Base-by-base conservation (phyloP, 139 green algal genomes). In the Protoeuglena noctilucae region DNA sequence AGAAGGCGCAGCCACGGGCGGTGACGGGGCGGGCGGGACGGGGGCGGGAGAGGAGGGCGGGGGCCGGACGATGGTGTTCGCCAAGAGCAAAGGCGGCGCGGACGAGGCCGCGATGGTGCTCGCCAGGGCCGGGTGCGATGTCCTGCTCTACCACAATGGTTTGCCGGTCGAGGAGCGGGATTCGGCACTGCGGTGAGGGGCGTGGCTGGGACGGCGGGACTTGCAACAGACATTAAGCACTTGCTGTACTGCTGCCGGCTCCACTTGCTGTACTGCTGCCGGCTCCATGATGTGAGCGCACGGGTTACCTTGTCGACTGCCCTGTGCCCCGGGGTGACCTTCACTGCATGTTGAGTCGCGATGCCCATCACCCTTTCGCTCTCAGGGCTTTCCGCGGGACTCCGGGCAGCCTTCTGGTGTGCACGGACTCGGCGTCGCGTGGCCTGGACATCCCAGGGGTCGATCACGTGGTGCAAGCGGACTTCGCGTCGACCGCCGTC, bases 401-500 rank as follows among this genome's bases (percentile, higher is more conserved):
- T 60, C n/a, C n/a, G 18, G 76, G 67, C 14, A 60, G 54, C 7
- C 72, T 95, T 9, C 67, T 97, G 72, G 87, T 97, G 40, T 88
- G 82, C 66, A 96, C 89, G 1, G 89, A 97, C 57, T 78, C 85
- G 5, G 86, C 87, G 21, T 77, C 89, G 1, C 63, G 89, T 0
- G 89, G 89, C 2, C 64, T 97, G 2, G 89, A 97, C 64, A 76
- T 97, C 19, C 75, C 70, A 6, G 55, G 67, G 24, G 69, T 93
- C 24, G 77, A 68, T 2, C 83, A 94, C 54, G 79, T 93, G 5
- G 58, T 94, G 16, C 78, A 75, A 54, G 84, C 83, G 4, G 81
- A 95, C 56, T 97, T 96, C 74, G 89, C 89, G 4, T 25, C 69
- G 9, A 85, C 72, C 26, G 84, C 89, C 2, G 75, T 96, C n/a